phyloP scores from a whole-genome alignment of 495 filamentous ascomycete species.

The Thozetella sp. region DNA sequence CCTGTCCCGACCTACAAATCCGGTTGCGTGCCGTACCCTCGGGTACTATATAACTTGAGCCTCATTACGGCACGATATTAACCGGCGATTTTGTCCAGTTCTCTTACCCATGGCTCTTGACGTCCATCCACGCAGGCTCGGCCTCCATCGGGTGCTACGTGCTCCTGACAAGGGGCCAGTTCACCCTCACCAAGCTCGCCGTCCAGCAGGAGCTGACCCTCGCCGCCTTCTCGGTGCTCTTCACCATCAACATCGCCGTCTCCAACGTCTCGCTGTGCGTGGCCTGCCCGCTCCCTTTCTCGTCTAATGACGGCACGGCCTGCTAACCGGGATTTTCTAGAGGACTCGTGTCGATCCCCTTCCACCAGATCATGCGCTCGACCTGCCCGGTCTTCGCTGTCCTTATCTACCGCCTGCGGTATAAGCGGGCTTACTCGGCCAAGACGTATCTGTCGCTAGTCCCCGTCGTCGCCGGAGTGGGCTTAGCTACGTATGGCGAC shows the following conservation, averaged over 20 bases:
- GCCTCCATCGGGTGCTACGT: conserved; percentile 51
- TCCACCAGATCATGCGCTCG: conserved; percentile 62
- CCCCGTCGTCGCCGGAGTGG: conserved; percentile 58
- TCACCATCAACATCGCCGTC: conserved; percentile 62
- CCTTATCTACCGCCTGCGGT: conserved; percentile 53
- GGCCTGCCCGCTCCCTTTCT: neutral
- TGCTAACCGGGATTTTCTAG: conserved; percentile 19
- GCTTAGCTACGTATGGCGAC: conserved; percentile 57
- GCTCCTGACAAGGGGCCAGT: conserved; percentile 43
- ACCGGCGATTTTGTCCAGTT: conserved; percentile 29
- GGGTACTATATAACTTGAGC: conserved; percentile 4
- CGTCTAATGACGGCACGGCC: no score
- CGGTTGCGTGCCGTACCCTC: neutral
- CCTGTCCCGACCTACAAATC: neutral
- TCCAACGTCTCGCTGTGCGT: conserved; percentile 53
- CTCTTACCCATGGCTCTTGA: conserved; percentile 59
- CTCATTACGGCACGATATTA: conserved; percentile 5
- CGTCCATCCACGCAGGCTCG: conserved; percentile 50
- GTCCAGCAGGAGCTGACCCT: conserved; percentile 45
- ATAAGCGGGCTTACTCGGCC: conserved; percentile 44
- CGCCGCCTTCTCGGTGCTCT: conserved; percentile 54
- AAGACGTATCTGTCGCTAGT: conserved; percentile 57
- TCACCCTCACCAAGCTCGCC: conserved; percentile 46
- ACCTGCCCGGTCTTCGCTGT: conserved; percentile 57
- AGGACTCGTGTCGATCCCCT: conserved; percentile 56